Base-by-base conservation (phyloP, 495 filamentous ascomycete genomes). In the Penicillium subrubescens region DNA sequence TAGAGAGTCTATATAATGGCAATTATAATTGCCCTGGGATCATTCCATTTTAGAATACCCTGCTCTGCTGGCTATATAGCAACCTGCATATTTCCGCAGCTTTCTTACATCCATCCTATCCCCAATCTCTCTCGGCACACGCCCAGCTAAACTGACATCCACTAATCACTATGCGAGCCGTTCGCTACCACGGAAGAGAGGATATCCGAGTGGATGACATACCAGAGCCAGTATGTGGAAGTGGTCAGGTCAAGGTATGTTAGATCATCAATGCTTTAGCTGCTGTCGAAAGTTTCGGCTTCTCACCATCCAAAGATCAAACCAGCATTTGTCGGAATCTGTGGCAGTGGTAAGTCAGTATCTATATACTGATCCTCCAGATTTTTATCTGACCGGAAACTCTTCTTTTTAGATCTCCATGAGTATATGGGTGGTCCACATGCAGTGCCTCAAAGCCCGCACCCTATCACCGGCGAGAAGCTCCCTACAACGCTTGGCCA, bases 401-500 rank as follows among this genome's bases (percentile, higher is more conserved):
- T 14, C 0, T 14, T 14, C 1, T 46, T 46, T 21, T 3, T 59
- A 84, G 86, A 89, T 71, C 75, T 90, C 10, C 86, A 90, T 63
- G 86, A 89, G 63, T 89, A 86, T 65, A 71, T 85, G 12, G 74
- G 78, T 27, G 86, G 87, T 3, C 83, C 84, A 23, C 80, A 72
- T n/a, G 70, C 84, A n/a, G 79, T 83, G n/a, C 87, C 86, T 7
- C 77, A 74, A 75, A 70, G 14, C 27, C 86, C 86, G 1, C 88
- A 90, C 70, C 82, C 83, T 0, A 77, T 89, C 39, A 89, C 87
- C 7, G 79, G 82, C 31, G 82, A 82, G 57, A 76, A 77, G 35
- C 76, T 85, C 12, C 88, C 87, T 5, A 68, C 88, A 8, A 86
- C 83, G 0, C 76, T 89, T 33, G 88, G 88, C 21, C 87, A 90